Conservation (phyloP, 805 yeast species). For the Debaryomyces hansenii region DNA sequence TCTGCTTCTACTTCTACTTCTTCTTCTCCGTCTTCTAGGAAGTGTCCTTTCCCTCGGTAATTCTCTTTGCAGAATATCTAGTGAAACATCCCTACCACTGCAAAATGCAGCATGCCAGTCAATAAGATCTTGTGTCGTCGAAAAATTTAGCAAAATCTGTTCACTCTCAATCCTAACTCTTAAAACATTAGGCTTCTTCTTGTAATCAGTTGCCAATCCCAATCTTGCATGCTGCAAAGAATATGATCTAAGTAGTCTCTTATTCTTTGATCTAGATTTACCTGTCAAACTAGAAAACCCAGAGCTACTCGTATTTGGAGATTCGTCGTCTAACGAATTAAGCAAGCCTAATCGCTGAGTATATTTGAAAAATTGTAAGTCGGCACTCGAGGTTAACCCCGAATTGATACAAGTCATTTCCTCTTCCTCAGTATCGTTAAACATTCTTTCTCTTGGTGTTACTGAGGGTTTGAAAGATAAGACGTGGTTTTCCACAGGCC, state of each 20-base stretch:
- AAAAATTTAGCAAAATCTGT: conserved; percentile 71
- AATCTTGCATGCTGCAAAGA: conserved; percentile 81
- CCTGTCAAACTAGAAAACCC: not conserved
- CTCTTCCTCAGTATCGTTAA: conserved; percentile 9
- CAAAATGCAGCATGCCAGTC: conserved; percentile 75
- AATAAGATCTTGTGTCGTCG: conserved; percentile 63
- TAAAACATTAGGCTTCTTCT: conserved; percentile 64
- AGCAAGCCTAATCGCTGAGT: conserved; percentile 22
- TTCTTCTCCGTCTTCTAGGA: conserved; percentile 68
- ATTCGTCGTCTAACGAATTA: not conserved
- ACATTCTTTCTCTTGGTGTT: conserved; percentile 4
- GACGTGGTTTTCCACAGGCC: conserved; percentile 27
- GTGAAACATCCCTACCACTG: conserved; percentile 75
- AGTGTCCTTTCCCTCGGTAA: conserved; percentile 78
- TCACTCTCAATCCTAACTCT: conserved; percentile 81
- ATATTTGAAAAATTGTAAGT: conserved; percentile 26
- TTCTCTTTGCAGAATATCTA: conserved; percentile 71
- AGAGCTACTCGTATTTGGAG: not conserved
- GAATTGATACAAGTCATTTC: conserved; percentile 15
- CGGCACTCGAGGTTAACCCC: conserved; percentile 21
- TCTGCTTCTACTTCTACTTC: conserved; percentile 57
- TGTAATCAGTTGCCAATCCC: conserved; percentile 86
- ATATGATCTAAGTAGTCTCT: conserved; percentile 57
- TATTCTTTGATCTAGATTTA: conserved; percentile 7
- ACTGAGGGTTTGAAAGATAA: conserved; percentile 17